Conservation (phyloP, 495 filamentous ascomycete genomes). For the Hypoxylon cercidicola region DNA sequence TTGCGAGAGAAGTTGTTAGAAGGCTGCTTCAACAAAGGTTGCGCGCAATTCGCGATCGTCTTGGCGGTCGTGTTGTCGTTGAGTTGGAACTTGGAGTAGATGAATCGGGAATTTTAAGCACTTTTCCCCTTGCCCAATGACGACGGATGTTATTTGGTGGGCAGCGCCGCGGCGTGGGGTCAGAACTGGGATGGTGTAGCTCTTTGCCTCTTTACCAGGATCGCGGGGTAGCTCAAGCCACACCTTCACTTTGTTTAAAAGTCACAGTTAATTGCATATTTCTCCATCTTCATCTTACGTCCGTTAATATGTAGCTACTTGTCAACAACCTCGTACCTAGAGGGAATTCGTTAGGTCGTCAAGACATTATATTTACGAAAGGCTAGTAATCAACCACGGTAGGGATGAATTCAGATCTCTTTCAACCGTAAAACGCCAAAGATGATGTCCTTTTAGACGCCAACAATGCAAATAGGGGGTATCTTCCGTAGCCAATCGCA, state of each 20-base stretch:
- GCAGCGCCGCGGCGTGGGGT: conserved; percentile 17
- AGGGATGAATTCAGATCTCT: background rate
- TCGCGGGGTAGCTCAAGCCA: background rate
- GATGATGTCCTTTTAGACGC: conserved; percentile 36
- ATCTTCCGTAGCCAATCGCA: conserved; percentile 38
- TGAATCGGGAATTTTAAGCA: conserved; percentile 34
- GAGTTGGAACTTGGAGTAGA: conserved; percentile 13
- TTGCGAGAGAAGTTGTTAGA: background rate
- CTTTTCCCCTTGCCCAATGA: conserved; percentile 15
- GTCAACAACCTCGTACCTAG: too few species aligned
- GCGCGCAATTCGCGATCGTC: background rate
- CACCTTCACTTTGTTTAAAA: too few species aligned
- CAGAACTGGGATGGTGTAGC: conserved; percentile 12
- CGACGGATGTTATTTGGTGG: conserved; percentile 21
- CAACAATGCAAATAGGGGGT: conserved; percentile 40
- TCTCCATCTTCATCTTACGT: too few species aligned
- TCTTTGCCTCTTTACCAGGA: background rate
- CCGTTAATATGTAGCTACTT: too few species aligned
- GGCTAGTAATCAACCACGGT: too few species aligned
- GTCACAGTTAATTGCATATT: too few species aligned
- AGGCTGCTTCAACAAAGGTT: background rate
- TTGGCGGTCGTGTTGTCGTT: conserved; percentile 16
- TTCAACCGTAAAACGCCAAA: background rate
- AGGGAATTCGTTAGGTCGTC: too few species aligned
- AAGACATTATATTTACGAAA: too few species aligned